These are phyloP conservation scores for Erythrobasidium yunnanense DNA, from an alignment of 768 basidiomycete species.

Conservation along the genomic window DNA sequence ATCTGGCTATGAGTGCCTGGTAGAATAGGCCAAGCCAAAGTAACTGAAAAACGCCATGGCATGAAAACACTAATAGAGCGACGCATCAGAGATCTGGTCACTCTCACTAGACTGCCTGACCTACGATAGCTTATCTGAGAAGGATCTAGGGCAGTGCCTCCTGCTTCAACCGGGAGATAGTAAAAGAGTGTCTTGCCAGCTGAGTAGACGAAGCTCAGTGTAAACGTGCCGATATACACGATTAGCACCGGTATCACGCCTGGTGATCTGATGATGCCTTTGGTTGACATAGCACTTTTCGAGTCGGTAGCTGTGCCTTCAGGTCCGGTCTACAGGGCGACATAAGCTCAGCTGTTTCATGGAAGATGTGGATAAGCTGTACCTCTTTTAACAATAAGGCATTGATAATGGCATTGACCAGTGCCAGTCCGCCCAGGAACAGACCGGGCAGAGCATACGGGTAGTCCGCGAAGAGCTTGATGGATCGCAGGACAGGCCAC, in stretches of 20 bases:
- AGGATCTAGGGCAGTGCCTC: not conserved
- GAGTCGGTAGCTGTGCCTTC: not conserved
- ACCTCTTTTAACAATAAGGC: slow-evolving; percentile 31
- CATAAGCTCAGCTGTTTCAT: not conserved
- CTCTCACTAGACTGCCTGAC: too few relatives aligned
- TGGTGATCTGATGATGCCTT: not conserved
- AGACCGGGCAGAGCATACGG: slow-evolving; percentile 31
- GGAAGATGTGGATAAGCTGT: not conserved
- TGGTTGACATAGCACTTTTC: not conserved
- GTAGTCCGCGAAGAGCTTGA: slow-evolving; percentile 26
- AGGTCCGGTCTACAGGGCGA: not conserved
- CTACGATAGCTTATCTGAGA: not conserved
- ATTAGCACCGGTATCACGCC: slow-evolving; percentile 4
- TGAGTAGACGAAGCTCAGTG: too few relatives aligned
- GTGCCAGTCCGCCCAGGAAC: slow-evolving; percentile 20
- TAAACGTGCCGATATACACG: not conserved
- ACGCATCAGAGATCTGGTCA: not conserved
- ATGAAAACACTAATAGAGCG: slow-evolving; percentile 14
- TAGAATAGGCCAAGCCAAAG: slow-evolving; percentile 13
- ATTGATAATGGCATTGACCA: slow-evolving; percentile 17
- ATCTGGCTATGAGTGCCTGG: not conserved
- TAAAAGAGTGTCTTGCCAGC: not conserved
- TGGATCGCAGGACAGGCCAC: slow-evolving; percentile 15
- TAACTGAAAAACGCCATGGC: not conserved
- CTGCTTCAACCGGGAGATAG: not conserved